phyloP scores from a whole-genome alignment of 2,329 filamentous ascomycete genomes.

The Apiospora saccharicola region DNA sequence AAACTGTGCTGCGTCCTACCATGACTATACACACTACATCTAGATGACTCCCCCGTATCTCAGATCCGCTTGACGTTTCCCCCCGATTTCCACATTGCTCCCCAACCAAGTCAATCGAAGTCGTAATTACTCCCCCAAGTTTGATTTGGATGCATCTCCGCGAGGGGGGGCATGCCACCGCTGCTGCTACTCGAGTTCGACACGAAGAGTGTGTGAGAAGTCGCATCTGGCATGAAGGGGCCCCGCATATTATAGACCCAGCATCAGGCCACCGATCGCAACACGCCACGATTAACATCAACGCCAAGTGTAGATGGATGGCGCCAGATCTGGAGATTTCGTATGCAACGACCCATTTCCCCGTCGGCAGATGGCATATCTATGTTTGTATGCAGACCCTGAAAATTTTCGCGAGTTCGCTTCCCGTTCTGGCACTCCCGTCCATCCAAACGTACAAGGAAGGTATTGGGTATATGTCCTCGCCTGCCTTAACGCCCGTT shows the following conservation, averaged over 20 bases:
- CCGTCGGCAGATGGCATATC: not conserved
- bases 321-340: conserved; percentile 18
- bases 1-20: not conserved
- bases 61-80: not conserved
- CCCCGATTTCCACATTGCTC: not conserved
- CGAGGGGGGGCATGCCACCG: not conserved
- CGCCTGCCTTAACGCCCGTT: not conserved
- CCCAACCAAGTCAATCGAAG: not conserved
- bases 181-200: conserved; percentile 1
- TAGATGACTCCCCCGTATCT: not conserved
- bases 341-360: conserved; percentile 2
- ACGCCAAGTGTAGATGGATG: conserved; percentile 12
- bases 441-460: not conserved
- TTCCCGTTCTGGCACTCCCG: not conserved
- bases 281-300: conserved; percentile 21
- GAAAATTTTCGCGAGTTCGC: not conserved
- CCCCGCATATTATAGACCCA: conserved; percentile 10
- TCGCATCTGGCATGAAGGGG: conserved; percentile 6
- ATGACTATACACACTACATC: not conserved
- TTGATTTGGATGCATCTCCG: not conserved
- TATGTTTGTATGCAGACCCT: not conserved
- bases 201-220: conserved; percentile 16
- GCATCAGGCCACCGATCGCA: conserved; percentile 3
- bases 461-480: not conserved
- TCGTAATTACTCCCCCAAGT: not conserved